A percentile compares a stretch with the other conserved stretches of the same genome.
phyloP scores from a whole-genome alignment of 345 rosid genomes.

The Rhodomyrtus tomentosa region DNA sequence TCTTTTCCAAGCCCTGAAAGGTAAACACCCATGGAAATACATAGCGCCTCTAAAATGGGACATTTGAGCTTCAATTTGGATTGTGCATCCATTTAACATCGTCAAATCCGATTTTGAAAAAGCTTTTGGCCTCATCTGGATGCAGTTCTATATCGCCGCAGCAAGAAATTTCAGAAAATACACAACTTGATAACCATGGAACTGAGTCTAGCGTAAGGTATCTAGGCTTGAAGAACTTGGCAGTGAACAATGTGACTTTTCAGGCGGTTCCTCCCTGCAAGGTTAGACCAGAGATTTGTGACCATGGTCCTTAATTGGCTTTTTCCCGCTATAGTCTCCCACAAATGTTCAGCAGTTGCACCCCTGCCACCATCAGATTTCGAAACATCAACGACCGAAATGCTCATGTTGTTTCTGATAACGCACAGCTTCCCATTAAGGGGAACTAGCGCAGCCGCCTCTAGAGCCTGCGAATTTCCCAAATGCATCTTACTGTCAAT shows the following conservation, averaged over 20 bases:
- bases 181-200: not conserved
- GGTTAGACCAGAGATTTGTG: conserved; percentile 56
- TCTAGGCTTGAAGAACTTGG: conserved; percentile 60
- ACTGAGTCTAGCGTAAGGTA: not conserved
- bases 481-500: conserved; percentile 59
- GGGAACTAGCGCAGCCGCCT: conserved; percentile 67
- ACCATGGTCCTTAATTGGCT: conserved; percentile 60
- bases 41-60: not conserved
- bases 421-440: conserved; percentile 59
- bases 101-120: not conserved
- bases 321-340: conserved; percentile 57
- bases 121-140: not conserved
- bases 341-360: conserved; percentile 35
- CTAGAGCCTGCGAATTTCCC: conserved; percentile 55
- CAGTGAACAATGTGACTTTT: conserved; percentile 70
- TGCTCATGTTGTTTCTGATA: conserved; percentile 62
- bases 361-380: conserved; percentile 28
- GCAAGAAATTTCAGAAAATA: not conserved
- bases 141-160: not conserved
- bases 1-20: not conserved
- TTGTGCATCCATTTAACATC: not conserved
- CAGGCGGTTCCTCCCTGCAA: conserved; percentile 58
- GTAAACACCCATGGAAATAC: not conserved
- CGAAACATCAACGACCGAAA: conserved; percentile 49
- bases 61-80: not conserved